These are phyloP conservation scores for Chlorella vulgaris DNA, from an alignment of 139 green algal species.

Conservation along the genomic window DNA sequence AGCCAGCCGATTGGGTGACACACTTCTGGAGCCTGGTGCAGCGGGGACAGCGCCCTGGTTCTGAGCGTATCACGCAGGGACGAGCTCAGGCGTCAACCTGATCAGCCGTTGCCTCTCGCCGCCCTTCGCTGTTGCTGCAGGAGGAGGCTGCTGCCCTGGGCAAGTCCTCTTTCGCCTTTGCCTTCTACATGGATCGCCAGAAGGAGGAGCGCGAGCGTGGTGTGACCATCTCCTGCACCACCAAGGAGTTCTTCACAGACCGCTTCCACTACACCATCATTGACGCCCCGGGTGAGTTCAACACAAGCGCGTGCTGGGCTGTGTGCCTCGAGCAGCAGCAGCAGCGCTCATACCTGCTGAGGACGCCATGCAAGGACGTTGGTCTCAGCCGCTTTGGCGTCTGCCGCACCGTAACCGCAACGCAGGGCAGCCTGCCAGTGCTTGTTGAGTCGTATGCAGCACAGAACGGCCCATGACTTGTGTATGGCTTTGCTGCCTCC, in stretches of 20 bases:
- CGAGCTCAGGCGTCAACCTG: too few species aligned
- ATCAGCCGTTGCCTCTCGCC: background rate
- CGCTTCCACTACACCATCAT: slow-evolving; percentile 99
- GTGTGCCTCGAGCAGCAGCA: too few species aligned
- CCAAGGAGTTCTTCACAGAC: slow-evolving; percentile 99
- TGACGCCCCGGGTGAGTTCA: slow-evolving; percentile 80
- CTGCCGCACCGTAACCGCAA: background rate
- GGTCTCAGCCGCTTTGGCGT: background rate
- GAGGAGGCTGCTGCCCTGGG: slow-evolving; percentile 78
- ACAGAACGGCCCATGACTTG: too few species aligned
- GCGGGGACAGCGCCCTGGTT: too few species aligned
- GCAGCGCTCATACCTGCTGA: too few species aligned
- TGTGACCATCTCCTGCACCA: slow-evolving; percentile 97
- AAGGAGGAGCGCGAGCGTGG: slow-evolving; percentile 95
- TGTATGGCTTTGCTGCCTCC: background rate
- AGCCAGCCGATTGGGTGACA: background rate
- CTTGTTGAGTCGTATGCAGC: too few species aligned
- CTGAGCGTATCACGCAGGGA: too few species aligned
- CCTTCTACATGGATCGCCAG: slow-evolving; percentile 94
- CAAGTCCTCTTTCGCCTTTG: slow-evolving; percentile 77
- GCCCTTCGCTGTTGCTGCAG: background rate
- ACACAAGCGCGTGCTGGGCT: background rate
- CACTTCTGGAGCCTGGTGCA: too few species aligned
- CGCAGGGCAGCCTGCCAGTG: background rate
- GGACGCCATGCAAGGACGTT: background rate